A percentile compares a stretch with the other conserved stretches of the same genome.
phyloP scores from a whole-genome alignment of 768 basidiomycete species.

The Kwoniella shandongensis region DNA sequence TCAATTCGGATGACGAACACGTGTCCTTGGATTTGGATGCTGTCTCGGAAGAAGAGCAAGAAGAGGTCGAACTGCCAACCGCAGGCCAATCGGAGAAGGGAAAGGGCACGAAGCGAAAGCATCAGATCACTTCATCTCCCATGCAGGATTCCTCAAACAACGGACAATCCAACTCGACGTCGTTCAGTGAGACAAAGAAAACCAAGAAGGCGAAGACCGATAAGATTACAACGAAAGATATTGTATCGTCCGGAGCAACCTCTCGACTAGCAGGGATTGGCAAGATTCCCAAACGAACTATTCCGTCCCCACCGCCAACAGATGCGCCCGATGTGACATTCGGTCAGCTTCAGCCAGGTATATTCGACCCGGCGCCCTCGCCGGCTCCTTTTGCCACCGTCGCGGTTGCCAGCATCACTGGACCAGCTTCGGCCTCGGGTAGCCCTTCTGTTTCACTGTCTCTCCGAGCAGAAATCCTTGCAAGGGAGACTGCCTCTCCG shows the following conservation, averaged over 20 bases:
- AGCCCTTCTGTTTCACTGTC: no score
- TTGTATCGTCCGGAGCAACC: not conserved
- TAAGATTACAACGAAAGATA: not conserved
- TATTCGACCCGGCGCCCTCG: constrained; percentile 11
- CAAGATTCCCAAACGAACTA: constrained; percentile 20
- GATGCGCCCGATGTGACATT: constrained; percentile 3
- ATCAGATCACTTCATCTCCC: not conserved
- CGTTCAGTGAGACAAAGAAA: not conserved
- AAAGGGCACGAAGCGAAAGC: constrained; percentile 3
- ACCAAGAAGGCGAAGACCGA: not conserved
- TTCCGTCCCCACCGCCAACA: constrained; percentile 10
- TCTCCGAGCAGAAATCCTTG: no score
- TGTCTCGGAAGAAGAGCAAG: constrained; percentile 2
- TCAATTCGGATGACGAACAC: constrained; percentile 17
- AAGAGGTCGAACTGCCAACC: constrained; percentile 4
- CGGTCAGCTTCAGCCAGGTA: constrained; percentile 21
- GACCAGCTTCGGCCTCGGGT: no score
- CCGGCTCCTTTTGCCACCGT: not conserved
- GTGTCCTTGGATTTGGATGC: constrained; percentile 3
- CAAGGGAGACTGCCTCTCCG: no score
- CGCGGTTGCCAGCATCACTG: not conserved
- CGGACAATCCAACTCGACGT: not conserved
- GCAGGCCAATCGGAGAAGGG: not conserved
- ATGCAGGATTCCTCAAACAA: no score
- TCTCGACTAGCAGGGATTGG: constrained; percentile 9